phyloP scores from a whole-genome alignment of 352 stramenopile genomes.

The Globisporangium nodosum region DNA sequence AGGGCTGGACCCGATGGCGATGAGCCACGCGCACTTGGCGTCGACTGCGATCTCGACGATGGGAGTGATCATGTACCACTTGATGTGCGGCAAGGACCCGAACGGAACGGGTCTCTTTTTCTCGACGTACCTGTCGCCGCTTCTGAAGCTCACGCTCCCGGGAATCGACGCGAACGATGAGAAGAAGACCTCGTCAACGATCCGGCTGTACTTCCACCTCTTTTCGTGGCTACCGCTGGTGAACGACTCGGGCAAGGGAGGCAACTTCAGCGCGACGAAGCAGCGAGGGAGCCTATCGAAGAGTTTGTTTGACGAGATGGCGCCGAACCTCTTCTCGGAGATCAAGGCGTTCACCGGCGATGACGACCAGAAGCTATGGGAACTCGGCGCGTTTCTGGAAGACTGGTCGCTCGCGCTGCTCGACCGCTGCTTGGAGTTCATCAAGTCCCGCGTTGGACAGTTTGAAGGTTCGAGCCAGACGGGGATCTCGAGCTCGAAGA shows the following conservation, averaged over 20 bases:
- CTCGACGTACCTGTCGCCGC: slow-evolving; percentile 43
- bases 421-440: slow-evolving; percentile 61
- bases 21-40: slow-evolving; percentile 71
- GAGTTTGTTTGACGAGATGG: slow-evolving; percentile 37
- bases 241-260: slow-evolving; percentile 49
- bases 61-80: slow-evolving; percentile 47
- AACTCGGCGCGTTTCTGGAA: slow-evolving; percentile 49
- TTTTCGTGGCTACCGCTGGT: slow-evolving; percentile 67
- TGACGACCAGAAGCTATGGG: slow-evolving; percentile 50
- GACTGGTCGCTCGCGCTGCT: slow-evolving; percentile 60
- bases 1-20: slow-evolving; percentile 52
- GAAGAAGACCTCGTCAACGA: slow-evolving; percentile 60
- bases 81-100: slow-evolving; percentile 54
- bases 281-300: slow-evolving; percentile 25
- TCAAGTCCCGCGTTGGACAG: slow-evolving; percentile 43
- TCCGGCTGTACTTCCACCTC: slow-evolving; percentile 62
- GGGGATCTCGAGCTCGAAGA: slow-evolving; percentile 12
- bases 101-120: slow-evolving; percentile 45
- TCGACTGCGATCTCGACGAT: slow-evolving; percentile 67
- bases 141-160: slow-evolving; percentile 56
- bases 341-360: slow-evolving; percentile 24
- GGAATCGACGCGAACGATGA: slow-evolving; percentile 78
- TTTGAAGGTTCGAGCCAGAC: slow-evolving; percentile 19
- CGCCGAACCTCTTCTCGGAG: slow-evolving; percentile 33
- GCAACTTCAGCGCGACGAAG: slow-evolving; percentile 29